These are phyloP conservation scores for Gillenia trifoliata DNA, from an alignment of 306 rosid genomes.

Conservation along the genomic window DNA sequence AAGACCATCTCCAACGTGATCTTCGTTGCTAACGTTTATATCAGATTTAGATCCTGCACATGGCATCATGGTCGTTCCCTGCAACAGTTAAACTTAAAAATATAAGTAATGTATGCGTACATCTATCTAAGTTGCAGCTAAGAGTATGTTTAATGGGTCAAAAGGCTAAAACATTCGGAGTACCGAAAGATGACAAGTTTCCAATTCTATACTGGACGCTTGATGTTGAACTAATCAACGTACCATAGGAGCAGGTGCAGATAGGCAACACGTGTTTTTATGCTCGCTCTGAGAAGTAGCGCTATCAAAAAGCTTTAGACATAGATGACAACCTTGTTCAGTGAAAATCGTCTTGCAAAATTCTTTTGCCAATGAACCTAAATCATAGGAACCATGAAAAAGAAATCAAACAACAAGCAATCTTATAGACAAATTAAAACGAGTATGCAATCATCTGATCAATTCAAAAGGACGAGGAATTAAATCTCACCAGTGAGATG, in stretches of 20 bases:
- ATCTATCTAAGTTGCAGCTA: not conserved
- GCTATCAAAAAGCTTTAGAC: conserved; percentile 48
- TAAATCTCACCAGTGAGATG: conserved; percentile 55
- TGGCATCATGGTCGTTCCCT: conserved; percentile 43
- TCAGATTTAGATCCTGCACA: conserved; percentile 20
- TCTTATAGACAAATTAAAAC: conserved; percentile 1
- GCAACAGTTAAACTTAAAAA: conserved; percentile 27
- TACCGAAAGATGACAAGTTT: not conserved
- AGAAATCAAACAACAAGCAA: not conserved
- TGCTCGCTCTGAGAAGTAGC: conserved; percentile 45
- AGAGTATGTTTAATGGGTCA: conserved; percentile 10
- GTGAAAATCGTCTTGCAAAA: conserved; percentile 46
- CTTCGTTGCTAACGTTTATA: conserved; percentile 24
- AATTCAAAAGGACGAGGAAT: not conserved
- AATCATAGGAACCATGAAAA: conserved; percentile 8
- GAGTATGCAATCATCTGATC: not conserved
- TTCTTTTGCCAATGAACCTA: conserved; percentile 64
- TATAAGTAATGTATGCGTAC: conserved; percentile 12
- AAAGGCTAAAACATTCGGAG: not conserved
- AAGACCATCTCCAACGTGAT: conserved; percentile 17
- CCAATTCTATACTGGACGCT: not conserved
- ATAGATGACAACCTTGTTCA: conserved; percentile 58
- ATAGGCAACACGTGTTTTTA: conserved; percentile 35
- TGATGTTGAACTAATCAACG: conserved; percentile 20
- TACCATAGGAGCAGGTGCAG: conserved; percentile 53